Conservation (phyloP, 371 early-diverging fungal genomes). For the Mucor piriformis region DNA sequence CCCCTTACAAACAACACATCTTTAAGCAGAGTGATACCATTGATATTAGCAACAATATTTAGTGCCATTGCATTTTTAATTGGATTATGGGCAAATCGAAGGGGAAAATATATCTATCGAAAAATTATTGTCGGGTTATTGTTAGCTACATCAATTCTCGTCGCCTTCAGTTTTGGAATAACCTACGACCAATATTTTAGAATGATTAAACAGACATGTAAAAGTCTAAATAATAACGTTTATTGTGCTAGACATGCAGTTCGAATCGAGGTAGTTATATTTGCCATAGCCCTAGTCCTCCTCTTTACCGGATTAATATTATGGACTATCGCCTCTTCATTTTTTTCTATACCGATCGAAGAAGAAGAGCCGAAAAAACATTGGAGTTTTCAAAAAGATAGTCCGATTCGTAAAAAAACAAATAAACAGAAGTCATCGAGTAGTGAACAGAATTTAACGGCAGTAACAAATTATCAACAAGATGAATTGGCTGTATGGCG, state of each 20-base stretch:
- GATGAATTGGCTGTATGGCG: constrained; percentile 24
- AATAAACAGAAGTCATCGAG: not conserved
- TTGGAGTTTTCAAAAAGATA: not conserved
- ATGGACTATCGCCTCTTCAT: constrained; percentile 20
- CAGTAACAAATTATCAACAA: not conserved
- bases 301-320: constrained; percentile 21
- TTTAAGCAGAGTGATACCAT: constrained; percentile 27
- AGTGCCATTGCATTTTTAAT: constrained; percentile 24
- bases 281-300: constrained; percentile 27
- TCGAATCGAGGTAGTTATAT: constrained; percentile 30
- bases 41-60: constrained; percentile 26
- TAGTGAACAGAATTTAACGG: not conserved
- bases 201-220: constrained; percentile 19
- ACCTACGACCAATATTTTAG: constrained; percentile 24
- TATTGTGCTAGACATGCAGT: constrained; percentile 25
- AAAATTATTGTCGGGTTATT: constrained; percentile 24
- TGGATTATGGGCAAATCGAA: constrained; percentile 27
- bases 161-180: constrained; percentile 24
- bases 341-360: constrained; percentile 1
- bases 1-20: constrained; percentile 19
- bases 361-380: constrained; percentile 3
- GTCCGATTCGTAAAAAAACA: not conserved
- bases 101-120: constrained; percentile 19
- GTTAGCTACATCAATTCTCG: constrained; percentile 13
- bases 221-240: constrained; percentile 12